Base-by-base conservation (phyloP, 2,329 filamentous ascomycete species). In the Botryosphaeria dothidea region DNA sequence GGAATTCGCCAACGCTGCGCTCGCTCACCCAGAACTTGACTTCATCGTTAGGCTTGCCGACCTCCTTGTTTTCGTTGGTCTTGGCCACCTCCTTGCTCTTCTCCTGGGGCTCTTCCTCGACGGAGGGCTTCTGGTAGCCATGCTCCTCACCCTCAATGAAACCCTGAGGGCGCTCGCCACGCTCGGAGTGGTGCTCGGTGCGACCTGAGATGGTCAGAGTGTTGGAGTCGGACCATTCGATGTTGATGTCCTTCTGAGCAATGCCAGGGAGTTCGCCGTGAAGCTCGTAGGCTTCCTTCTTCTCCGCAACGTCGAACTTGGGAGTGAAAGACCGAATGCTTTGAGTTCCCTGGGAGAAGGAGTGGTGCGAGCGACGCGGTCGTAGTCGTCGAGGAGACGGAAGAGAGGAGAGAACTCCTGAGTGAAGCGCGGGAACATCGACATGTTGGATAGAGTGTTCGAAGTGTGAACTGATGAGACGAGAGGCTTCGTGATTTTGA, bases 261-360 rank as follows among this genome's bases (percentile, higher is more conserved):
- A 93, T 82, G 64, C 92, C 92, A 0, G 91, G 89, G 5, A 94
- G 86, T 78, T 94, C 91, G 71, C 91, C 92, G 71, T 93, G 87
- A 21, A 94, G 88, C 78, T 94, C 89, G 74, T 92, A 94, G 68
- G 81, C 76, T 5, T 86, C 79, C 67, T 85, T 84, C 13, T 85
- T 86, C 80, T 95, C 92, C 75, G 86, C 88, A 67, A 93, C 84
- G 72, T 94, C 91, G 73, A 94, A 94, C 78, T 88, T 90, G 63
- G 91, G 92, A 65, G 86, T 85, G 85, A 92, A 93, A 73, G 85
- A 81, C 52, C 81, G 82, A 54, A 84, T 69, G 34, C 65, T 65
- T 62, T 74, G 69, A 49, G 72, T 61, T 65, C 72, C 36, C 52
- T 49, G 51, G 66, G 73, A 70, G 70, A 73, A 69, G 56, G 38